Evolutionary conservation across 2,329 filamentous ascomycete species (phyloP), one percentile per base, ranked within the genome.

Genomic region (Zasmidium citrigriseum): DNA sequence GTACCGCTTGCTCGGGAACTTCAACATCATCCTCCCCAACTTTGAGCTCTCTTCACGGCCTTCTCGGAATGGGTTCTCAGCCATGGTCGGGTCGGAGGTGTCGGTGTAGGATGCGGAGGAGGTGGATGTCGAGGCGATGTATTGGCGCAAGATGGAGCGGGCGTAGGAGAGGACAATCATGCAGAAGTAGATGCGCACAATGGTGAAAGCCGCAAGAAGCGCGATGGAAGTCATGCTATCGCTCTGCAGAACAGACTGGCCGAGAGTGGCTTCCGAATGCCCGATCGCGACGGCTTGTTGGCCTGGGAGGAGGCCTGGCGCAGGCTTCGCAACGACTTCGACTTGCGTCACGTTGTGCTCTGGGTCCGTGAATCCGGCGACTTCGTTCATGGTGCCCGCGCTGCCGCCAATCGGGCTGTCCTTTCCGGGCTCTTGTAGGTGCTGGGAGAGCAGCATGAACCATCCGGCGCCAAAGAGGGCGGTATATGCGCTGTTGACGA

Each of bases 141-240:
- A 86, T 65, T 87, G 86, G 59, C 89, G 84, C 51, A 97, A 77
- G 14, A 90, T 88, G 70, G 88, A 85, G 62, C 91, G 85, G 2
- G 93, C 91, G 73, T 90, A 95, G 5, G 90, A 86, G 76, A 96
- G 86, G 73, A 96, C 86, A 54, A 97, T 83, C 38, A 96, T 79
- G 65, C 89, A 86, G 68, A 96, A 93, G 78, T 97, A 97, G 25
- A 92, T 74, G 25, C 93, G 84, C 44, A 96, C 80, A 12, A 88
- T 79, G 76, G 89, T 96, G 63, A 96, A 83, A 1, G 83, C 75
- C 27, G 84, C 82, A 60, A 96, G 90, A 54, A 96, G 81, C 11
- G 88, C 79, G 73, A 97, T 89, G 75, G 89, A 93, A 61, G 90
- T 88, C 68, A 89, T 82, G 71, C 82, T 86, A 69, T 88, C 86